Evolutionary conservation across 305 asterid species (phyloP), one percentile per base, ranked within the genome.

Genomic region (Solanum aculeatissimum): DNA sequence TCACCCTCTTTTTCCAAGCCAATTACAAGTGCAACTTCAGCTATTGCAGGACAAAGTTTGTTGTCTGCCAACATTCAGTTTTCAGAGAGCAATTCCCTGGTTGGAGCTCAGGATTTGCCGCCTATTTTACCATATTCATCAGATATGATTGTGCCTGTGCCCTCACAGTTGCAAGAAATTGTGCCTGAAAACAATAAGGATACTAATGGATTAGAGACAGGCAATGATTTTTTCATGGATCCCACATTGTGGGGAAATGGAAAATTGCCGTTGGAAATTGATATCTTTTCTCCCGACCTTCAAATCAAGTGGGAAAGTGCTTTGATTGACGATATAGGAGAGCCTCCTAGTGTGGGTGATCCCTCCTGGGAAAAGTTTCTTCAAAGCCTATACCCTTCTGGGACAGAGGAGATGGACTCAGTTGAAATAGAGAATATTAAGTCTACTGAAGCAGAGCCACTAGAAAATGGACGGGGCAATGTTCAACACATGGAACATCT

Each of bases 361-460:
- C 93, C 95, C 43, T 96, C 94, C 80, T 96, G 97, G 98, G 98
- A 95, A 43, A 92, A 92, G 87, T 90, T 91, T 83, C 92, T 96
- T 43, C 89, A 84, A 84, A 92, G 91, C 87, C 91, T 96, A 23
- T 90, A 88, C 53, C 87, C 89, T 8, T 84, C 69, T 0, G 94
- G 91, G 58, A 65, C 89, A 1, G 93, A 87, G 68, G 91, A 91
- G 32, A 85, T 91, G 88, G 92, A 91, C 42, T 84, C 90, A 3
- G 84, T 86, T 35, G 81, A 69, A 47, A 32, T 86, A 3, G 93
- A 92, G 32, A 91, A 94, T 69, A 72, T 83, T n/a, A 89, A 89
- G 69, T 92, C 84, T 78, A 82, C 83, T 13, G 97, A 92, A 79
- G 72, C 83, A 14, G 87, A 90, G 68, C 83, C 89, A 1, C 9